Conservation (phyloP, 2,329 filamentous ascomycete genomes). For the Trichoderma cornu-damae region DNA sequence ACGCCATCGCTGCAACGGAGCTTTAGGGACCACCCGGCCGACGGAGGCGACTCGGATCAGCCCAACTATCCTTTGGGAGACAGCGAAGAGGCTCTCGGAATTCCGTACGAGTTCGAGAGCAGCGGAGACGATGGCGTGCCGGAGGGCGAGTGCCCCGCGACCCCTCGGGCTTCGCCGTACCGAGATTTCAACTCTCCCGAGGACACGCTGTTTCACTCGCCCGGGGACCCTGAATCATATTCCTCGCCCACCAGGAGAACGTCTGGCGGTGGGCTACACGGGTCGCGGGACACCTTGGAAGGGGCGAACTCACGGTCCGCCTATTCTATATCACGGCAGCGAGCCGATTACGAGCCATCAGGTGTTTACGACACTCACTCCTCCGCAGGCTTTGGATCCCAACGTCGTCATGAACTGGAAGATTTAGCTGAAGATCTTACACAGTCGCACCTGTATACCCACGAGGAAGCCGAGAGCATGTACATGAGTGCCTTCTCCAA, state of each 20-base stretch:
- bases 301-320: background rate
- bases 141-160: conserved; percentile 40
- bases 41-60: conserved; percentile 23
- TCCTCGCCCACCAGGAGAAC: conserved; percentile 14
- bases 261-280: background rate
- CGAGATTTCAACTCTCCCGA: conserved; percentile 32
- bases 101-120: conserved; percentile 48
- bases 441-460: conserved; percentile 66
- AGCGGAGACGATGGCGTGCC: conserved; percentile 32
- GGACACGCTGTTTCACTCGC: conserved; percentile 30
- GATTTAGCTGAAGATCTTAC: conserved; percentile 46
- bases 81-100: conserved; percentile 52
- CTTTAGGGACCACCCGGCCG: conserved; percentile 24
- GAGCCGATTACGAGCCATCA: background rate
- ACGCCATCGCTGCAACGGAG: conserved; percentile 26
- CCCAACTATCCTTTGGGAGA: conserved; percentile 36
- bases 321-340: background rate
- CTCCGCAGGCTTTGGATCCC: background rate
- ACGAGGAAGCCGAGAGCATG: conserved; percentile 80
- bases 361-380: background rate
- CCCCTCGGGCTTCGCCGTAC: conserved; percentile 50
- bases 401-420: background rate
- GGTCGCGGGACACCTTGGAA: background rate
- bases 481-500: conserved; percentile 71
- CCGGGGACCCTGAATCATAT: conserved; percentile 20